Evolutionary conservation across 1,284 basidiomycete genomes (phyloP), one percentile per base, ranked within the genome.

Genomic region (Pterula multifida): DNA sequence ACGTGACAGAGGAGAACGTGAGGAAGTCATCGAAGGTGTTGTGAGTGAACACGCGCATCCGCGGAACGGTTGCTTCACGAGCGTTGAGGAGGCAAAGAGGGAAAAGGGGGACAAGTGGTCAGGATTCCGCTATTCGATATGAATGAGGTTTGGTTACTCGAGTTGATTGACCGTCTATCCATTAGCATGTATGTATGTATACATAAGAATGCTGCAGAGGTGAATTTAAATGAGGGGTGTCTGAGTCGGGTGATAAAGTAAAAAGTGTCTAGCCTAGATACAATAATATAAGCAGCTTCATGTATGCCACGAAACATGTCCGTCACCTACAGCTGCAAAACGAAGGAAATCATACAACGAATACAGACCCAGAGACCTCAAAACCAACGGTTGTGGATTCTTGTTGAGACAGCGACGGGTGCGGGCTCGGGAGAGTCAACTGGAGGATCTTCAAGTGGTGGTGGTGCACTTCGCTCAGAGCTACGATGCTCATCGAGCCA

Each of bases 401-500:
- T 57, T 52, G 64, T 71, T 17, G 68, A 65, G 36, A 71, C 72
- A 26, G 78, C 69, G 39, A 75, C 73, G 13, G 79, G 77, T 26
- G 70, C 56, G 32, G 69, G 65, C 2, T 59, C 62, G 9, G 39
- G 39, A n/a, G 39, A 42, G 47, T 68, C 65, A 11, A 60, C 56
- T 24, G 60, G 60, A 13, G 63, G 58, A 28, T 65, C 61, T 57
- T 81, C 76, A 9, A 79, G 61, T 9, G 81, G 79, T 50, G 77
- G 74, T 47, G 78, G 76, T 17, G 76, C 73, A 51, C 72, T 75
- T 52, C 72, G 68, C 57, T 76, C 75, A 42, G 68, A 68, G 46
- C 66, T 66, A 45, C 73, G 73, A 60, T 88, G 77, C 61, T 83
- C 76, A 60, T 93, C 90, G 21, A 94, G 74, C 83, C 90, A 93